phyloP scores from a whole-genome alignment of 768 basidiomycete species.

The Podaxis sp. region DNA sequence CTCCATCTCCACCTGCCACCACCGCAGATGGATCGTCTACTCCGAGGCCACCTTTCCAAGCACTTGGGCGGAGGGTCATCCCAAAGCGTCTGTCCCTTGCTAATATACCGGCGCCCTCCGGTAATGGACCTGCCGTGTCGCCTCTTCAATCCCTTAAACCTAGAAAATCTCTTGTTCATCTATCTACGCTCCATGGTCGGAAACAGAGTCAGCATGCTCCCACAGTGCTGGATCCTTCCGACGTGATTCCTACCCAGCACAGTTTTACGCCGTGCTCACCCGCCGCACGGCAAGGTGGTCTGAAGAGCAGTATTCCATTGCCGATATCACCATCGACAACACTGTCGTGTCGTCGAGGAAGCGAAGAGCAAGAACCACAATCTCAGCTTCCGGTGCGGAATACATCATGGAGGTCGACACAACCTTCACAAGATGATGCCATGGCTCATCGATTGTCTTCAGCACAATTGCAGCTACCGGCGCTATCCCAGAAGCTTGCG shows the following conservation, averaged over 20 bases:
- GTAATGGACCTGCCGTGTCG: slow-evolving; percentile 1
- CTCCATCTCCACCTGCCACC: slow-evolving; percentile 7
- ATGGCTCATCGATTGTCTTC: not conserved
- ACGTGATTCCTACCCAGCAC: not conserved
- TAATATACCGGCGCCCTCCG: not conserved
- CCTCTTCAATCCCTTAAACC: slow-evolving; percentile 8
- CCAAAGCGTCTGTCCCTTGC: not conserved
- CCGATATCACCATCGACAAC: not conserved
- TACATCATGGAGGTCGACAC: not conserved
- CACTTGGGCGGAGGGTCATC: not conserved
- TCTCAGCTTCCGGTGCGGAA: not conserved
- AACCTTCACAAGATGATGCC: not conserved
- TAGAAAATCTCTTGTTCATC: slow-evolving; percentile 11
- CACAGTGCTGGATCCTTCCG: not conserved
- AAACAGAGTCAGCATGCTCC: not conserved
- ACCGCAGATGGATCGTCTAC: slow-evolving; percentile 1
- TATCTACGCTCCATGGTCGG: slow-evolving; percentile 5
- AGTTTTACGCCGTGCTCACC: not conserved
- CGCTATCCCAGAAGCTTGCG: not conserved
- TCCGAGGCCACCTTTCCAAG: not conserved
- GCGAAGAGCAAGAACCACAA: not conserved
- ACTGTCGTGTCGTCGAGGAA: not conserved
- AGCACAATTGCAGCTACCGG: slow-evolving; percentile 1
- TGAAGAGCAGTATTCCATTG: not conserved
- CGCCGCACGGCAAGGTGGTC: not conserved